Base-by-base conservation (phyloP, 768 basidiomycete genomes). In the Boletus rufocinnamomeus region DNA sequence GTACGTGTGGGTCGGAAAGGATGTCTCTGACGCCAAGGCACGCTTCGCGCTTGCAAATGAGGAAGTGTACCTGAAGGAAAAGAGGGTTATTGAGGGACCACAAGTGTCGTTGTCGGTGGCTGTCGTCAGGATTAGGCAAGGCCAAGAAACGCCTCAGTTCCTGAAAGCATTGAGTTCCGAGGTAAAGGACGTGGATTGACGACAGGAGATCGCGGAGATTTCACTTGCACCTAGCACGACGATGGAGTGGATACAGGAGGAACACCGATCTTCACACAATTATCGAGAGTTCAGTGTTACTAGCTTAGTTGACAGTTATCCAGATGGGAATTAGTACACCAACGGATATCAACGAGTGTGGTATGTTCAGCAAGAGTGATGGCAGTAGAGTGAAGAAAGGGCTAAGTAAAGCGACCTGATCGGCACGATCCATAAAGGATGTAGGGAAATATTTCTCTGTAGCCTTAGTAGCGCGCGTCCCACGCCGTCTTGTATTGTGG, bases 1-100 rank as follows among this genome's bases (percentile, higher is more conserved):
- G 35, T 87, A 83, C 61, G 74, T 84, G 25, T 88, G 86, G 85
- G 72, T 88, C 25, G 86, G 86, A 6, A 76, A 70, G 9, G 64
- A 73, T 5, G 79, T 82, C 32, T 80, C 80, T 28, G 60, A 56
- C 30, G 65, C 79, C 56, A 75, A 70, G 25, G 83, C 84, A 63
- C 75, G 84, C 7, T 73, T 86, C 27, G 80, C 82, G 4, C 47
- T 82, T 16, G 80, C 84, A 62, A 83, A 86, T 57, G 84, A 84
- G 84, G 65, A 68, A 59, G 34, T 85, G 84, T 40, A 40, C 67
- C 67, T 87, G 54, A 72, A 83, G 58, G 63, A 78, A 32, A 75
- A 73, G 62, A 63, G 70, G 47, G 32, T 16, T 19, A 60, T 51
- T 27, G 61, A 60, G 17, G 69, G 62, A 17, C 63, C 59, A 13